Conservation (phyloP, 2,329 filamentous ascomycete genomes). For the Zopfia rhizophila region DNA sequence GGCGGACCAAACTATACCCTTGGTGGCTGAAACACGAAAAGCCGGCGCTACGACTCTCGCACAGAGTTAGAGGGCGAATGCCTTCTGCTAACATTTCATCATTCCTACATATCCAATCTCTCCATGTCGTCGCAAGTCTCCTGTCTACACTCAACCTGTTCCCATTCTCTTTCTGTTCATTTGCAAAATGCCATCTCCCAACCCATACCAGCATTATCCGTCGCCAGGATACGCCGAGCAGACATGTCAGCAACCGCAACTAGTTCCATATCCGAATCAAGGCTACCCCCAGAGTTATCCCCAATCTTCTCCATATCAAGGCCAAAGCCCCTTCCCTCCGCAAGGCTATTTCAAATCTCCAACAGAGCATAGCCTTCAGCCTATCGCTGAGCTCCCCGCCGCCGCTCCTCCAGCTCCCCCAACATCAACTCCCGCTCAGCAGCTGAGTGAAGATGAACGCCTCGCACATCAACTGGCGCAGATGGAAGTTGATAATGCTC, state of each 20-base stretch:
- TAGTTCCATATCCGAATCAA: slow-evolving; percentile 15
- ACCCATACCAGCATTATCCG: slow-evolving; percentile 15
- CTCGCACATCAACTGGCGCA: slow-evolving; percentile 40
- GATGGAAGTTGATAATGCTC: slow-evolving; percentile 38
- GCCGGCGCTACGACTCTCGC: too few species aligned
- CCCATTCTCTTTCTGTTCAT: too few species aligned
- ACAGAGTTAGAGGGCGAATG: too few species aligned
- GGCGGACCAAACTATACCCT: too few species aligned
- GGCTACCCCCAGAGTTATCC: slow-evolving; percentile 20
- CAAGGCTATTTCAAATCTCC: slow-evolving; percentile 29
- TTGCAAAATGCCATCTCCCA: slow-evolving; percentile 21
- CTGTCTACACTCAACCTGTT: too few species aligned
- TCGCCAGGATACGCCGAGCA: slow-evolving; percentile 21
- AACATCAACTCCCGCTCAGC: slow-evolving; percentile 38
- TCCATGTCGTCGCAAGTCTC: too few species aligned
- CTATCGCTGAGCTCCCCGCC: slow-evolving; percentile 44
- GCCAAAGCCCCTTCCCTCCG: slow-evolving; percentile 11
- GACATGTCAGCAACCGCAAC: slow-evolving; percentile 21
- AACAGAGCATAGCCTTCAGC: slow-evolving; percentile 14
- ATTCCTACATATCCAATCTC: too few species aligned
- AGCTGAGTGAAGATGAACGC: slow-evolving; percentile 42
- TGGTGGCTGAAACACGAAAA: too few species aligned
- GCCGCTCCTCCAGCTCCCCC: slow-evolving; percentile 36
- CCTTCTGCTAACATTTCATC: too few species aligned
- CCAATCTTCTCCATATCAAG: slow-evolving; percentile 9